Evolutionary conservation across 495 filamentous ascomycete species (phyloP).

Genomic region (Acidiella bohemica): DNA sequence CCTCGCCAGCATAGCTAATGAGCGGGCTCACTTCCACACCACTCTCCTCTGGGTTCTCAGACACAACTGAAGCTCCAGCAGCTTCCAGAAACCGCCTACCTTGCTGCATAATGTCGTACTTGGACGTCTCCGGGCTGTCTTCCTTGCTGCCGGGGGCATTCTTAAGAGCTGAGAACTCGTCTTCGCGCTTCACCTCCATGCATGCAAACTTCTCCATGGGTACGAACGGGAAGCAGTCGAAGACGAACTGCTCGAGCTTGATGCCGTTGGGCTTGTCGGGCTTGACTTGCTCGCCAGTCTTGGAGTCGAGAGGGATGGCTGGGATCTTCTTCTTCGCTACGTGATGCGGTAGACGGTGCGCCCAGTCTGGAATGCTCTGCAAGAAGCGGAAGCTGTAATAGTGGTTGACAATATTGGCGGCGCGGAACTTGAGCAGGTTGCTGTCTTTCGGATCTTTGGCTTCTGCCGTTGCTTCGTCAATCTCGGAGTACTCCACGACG

Average conservation of each 20-base stretch:
- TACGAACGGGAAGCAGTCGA: constrained; percentile 91
- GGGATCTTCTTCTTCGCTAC: constrained; percentile 98
- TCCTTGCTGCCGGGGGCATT: constrained; percentile 82
- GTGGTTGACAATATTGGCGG: constrained; percentile 99
- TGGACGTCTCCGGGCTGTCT: constrained; percentile 89
- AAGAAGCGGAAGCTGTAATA: constrained; percentile 96
- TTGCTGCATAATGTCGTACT: constrained; percentile 75
- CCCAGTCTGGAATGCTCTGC: constrained; percentile 75
- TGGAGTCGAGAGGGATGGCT: constrained; percentile 46
- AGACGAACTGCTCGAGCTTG: constrained; percentile 98
- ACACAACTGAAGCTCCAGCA: constrained; percentile 63
- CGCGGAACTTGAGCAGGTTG: constrained; percentile 81
- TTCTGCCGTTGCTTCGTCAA: constrained; percentile 73
- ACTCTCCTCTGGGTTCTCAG: constrained; percentile 47
- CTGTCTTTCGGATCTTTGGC: constrained; percentile 75
- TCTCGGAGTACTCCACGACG: constrained; percentile 98
- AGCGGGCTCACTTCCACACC: constrained; percentile 88
- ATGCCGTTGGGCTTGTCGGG: constrained; percentile 91
- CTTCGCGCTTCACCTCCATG: constrained; percentile 90
- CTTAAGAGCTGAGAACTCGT: constrained; percentile 98
- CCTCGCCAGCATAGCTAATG: constrained; percentile 91
- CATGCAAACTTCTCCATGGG: constrained; percentile 80
- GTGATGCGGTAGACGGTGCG: constrained; percentile 80
- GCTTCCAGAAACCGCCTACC: constrained; percentile 71
- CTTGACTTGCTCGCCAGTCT: constrained; percentile 67